A percentile compares a stretch with the other conserved stretches of the same genome.
Evolutionary conservation across 2,329 filamentous ascomycete species (phyloP).

Genomic region (Diaporthe vaccinii): DNA sequence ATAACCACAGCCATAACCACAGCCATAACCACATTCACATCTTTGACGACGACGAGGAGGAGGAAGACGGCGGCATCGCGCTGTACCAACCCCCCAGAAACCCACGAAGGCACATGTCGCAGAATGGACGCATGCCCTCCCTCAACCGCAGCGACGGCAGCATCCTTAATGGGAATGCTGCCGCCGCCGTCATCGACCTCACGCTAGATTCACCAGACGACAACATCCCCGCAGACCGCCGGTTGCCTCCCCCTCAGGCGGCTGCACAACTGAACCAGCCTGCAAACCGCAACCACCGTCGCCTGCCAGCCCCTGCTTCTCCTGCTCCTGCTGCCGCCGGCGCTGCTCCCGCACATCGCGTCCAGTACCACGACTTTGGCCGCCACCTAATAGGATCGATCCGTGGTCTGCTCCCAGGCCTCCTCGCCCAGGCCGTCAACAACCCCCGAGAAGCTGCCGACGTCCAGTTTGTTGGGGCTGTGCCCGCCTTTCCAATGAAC

Average conservation of each 20-base stretch:
- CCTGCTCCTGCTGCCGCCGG: slow-evolving; percentile 18
- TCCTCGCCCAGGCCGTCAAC: slow-evolving; percentile 26
- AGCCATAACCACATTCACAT: background rate
- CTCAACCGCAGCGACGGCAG: slow-evolving; percentile 61
- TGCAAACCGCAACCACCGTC: slow-evolving; percentile 16
- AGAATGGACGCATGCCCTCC: slow-evolving; percentile 56
- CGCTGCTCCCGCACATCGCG: background rate
- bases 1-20: slow-evolving; percentile 7
- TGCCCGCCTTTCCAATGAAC: slow-evolving; percentile 39
- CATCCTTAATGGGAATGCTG: slow-evolving; percentile 48
- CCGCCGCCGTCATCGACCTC: slow-evolving; percentile 63
- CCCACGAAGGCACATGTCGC: slow-evolving; percentile 58
- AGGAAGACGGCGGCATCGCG: background rate
- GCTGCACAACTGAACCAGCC: slow-evolving; percentile 10
- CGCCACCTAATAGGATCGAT: slow-evolving; percentile 30
- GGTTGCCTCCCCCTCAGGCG: slow-evolving; percentile 35
- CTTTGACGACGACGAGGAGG: slow-evolving; percentile 16
- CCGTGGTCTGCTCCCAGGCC: slow-evolving; percentile 24
- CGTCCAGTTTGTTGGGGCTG: slow-evolving; percentile 45
- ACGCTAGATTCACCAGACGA: slow-evolving; percentile 60
- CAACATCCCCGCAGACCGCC: slow-evolving; percentile 34
- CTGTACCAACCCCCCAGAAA: slow-evolving; percentile 47
- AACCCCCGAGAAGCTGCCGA: slow-evolving; percentile 47
- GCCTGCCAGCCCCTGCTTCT: slow-evolving; percentile 25
- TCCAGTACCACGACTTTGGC: slow-evolving; percentile 25